A percentile compares a stretch with the other conserved stretches of the same genome.
Conservation (phyloP, 2,329 filamentous ascomycete genomes). For the Neopestalotiopsis rosae region DNA sequence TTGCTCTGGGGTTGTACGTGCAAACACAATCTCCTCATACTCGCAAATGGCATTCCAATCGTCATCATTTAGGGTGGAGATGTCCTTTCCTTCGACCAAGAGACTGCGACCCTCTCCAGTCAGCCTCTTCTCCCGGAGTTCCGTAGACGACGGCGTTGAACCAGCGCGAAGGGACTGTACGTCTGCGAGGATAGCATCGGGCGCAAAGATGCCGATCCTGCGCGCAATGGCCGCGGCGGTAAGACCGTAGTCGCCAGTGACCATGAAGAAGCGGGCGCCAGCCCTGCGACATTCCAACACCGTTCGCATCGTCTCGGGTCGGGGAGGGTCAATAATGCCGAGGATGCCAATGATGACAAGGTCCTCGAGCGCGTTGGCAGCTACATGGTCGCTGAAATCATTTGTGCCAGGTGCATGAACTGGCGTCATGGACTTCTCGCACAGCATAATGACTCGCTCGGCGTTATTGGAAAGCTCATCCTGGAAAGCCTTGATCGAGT, state of each 20-base stretch:
- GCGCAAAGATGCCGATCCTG: constrained; percentile 68
- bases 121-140: constrained; percentile 27
- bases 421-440: constrained; percentile 41
- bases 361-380: constrained; percentile 62
- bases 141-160: constrained; percentile 19
- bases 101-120: constrained; percentile 27
- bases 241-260: constrained; percentile 79
- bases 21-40: constrained; percentile 68
- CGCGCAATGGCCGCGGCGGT: constrained; percentile 76
- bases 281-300: constrained; percentile 68
- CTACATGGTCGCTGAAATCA: constrained; percentile 41
- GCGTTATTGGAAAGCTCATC: constrained; percentile 47
- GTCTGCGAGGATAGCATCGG: constrained; percentile 40
- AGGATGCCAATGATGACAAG: constrained; percentile 71
- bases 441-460: constrained; percentile 49
- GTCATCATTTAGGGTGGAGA: constrained; percentile 57
- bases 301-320: constrained; percentile 66
- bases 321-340: constrained; percentile 75
- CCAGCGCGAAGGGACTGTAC: constrained; percentile 18
- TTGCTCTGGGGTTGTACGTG: constrained; percentile 71
- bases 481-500: constrained; percentile 42
- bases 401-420: constrained; percentile 6
- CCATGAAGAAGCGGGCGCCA: constrained; percentile 77
- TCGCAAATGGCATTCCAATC: constrained; percentile 53
- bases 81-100: constrained; percentile 59